A percentile compares a stretch with the other conserved stretches of the same genome.
These are phyloP conservation scores for Magnusiomyces magnusii DNA, from an alignment of 1,139 yeast genomes.

Conservation along the genomic window DNA sequence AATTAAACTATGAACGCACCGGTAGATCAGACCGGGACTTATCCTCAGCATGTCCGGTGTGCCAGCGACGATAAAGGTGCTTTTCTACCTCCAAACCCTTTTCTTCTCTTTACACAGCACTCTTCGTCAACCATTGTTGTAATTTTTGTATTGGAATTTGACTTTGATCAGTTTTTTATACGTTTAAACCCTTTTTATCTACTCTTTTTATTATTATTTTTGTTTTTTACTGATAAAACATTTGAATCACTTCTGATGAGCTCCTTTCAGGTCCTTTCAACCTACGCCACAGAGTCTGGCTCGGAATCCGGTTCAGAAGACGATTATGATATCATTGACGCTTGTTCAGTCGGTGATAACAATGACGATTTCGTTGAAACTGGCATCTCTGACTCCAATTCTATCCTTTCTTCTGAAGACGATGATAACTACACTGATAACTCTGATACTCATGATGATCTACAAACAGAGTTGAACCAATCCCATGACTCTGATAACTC, in stretches of 20 bases:
- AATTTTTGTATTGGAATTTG: neutral
- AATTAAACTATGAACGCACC: neutral
- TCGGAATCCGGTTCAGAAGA: neutral
- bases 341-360: neutral
- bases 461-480: neutral
- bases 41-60: neutral
- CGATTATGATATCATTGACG: neutral
- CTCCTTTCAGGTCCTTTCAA: neutral
- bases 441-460: neutral
- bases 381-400: neutral
- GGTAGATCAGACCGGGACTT: neutral
- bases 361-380: neutral
- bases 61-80: neutral
- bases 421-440: neutral
- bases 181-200: neutral
- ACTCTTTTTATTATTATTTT: neutral
- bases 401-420: neutral
- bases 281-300: neutral
- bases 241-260: neutral
- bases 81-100: too few relatives aligned
- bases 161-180: neutral
- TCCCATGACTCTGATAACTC: neutral
- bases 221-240: neutral
- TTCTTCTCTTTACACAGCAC: too few relatives aligned
- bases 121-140: too few relatives aligned